Percentiles rank a stretch among this genome's conserved stretches.
Evolutionary conservation across 176 grass and related monocot species (phyloP).

Genomic region (Eleusine coracana): DNA sequence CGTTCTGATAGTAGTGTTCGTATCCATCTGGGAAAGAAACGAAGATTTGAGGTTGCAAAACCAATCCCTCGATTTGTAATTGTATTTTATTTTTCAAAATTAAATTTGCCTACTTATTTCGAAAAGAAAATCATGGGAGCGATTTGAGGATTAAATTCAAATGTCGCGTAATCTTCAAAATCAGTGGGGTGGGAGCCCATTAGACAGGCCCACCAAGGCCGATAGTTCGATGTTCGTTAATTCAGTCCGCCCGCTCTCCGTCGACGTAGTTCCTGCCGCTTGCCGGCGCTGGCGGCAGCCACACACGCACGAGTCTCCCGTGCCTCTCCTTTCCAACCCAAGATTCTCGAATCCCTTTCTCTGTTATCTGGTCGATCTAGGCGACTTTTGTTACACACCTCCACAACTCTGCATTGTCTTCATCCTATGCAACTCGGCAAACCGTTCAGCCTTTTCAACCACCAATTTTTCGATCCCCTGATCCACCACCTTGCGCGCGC

Average conservation of each 20-base stretch:
- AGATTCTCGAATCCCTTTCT: neutral
- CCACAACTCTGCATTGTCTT: neutral
- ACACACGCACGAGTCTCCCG: neutral
- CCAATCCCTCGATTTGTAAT: too few relatives aligned
- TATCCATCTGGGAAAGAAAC: too few relatives aligned
- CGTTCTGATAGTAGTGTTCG: too few relatives aligned
- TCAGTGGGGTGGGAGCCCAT: too few relatives aligned
- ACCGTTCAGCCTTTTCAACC: neutral
- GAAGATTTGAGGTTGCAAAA: too few relatives aligned
- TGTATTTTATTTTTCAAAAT: too few relatives aligned
- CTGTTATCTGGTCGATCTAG: neutral
- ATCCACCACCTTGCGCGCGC: slow-evolving; percentile 30
- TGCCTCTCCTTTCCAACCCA: neutral
- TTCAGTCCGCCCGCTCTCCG: neutral
- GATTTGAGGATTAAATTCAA: too few relatives aligned
- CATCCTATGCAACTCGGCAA: neutral
- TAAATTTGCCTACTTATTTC: too few relatives aligned
- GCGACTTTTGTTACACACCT: neutral
- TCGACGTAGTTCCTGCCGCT: too few relatives aligned
- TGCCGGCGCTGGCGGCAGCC: neutral
- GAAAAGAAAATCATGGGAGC: too few relatives aligned
- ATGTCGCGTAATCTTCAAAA: too few relatives aligned
- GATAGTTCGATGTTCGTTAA: too few relatives aligned
- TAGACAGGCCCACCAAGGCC: neutral
- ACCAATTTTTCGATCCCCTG: neutral